Base-by-base conservation (phyloP, 2,329 filamentous ascomycete genomes). In the Alternaria sp. region DNA sequence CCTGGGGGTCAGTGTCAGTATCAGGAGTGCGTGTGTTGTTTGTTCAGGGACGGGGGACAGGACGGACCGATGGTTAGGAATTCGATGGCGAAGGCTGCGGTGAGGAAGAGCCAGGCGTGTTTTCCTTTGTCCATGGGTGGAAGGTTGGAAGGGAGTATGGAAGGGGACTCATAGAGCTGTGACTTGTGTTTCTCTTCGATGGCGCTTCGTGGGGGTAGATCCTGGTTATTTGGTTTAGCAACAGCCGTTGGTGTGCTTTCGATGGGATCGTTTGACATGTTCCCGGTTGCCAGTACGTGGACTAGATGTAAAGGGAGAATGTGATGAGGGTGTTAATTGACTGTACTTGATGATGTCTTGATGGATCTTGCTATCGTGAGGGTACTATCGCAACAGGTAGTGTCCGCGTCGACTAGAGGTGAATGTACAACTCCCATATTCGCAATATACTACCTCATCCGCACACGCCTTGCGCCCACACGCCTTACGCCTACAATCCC, bases 41-140 rank as follows among this genome's bases (percentile, higher is more conserved):
- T 26, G 26, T 26, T 26, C 26, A 26, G 26, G 26, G 26, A 26
- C 9, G 26, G 11, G 26, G 26, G 26, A 26, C 26, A 26, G 26
- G 26, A 40, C 49, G 21, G 19, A 25, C 30, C 49, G 15, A 52
- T 36, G 12, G 49, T 52, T 10, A 86, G 72, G 30, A 82, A 77
- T 62, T 88, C 85, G 15, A 87, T 75, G 6, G 85, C 63, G 65
- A 84, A 86, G 56, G 82, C 83, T 3, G 65, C 66, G 6, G 56
- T 28, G 5, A 72, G 40, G 23, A 68, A 69, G 9, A 69, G 61
- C 65, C 67, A 71, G 32, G 69, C 67, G 28, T 69, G 61, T 46
- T 62, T 69, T 13, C 69, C 68, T 17, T 55, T 47, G 51, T 72
- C 69, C 8, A 62, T 59, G 4, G 68, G 67, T 15, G 69, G 69